These are phyloP conservation scores for Cyclotella distinguenda DNA, from an alignment of 108 stramenopile species.

Conservation along the genomic window DNA sequence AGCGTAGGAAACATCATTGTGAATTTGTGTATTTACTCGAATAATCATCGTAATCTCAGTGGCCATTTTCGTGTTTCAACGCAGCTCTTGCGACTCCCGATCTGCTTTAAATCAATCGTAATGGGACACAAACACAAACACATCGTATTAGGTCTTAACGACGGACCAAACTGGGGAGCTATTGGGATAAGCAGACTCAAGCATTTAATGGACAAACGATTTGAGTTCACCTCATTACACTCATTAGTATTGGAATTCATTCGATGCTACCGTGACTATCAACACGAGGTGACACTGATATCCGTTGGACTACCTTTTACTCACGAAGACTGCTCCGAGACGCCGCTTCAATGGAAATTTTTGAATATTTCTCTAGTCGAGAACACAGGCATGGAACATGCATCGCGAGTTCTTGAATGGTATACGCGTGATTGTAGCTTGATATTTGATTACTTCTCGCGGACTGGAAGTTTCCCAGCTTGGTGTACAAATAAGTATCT, in stretches of 20 bases:
- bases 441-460: background rate
- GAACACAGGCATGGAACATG: background rate
- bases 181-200: slow-evolving; percentile 48
- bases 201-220: slow-evolving; percentile 49
- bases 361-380: slow-evolving; percentile 10
- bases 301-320: slow-evolving; percentile 57
- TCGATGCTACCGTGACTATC: slow-evolving; percentile 28
- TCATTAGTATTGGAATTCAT: slow-evolving; percentile 41
- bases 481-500: slow-evolving; percentile 1
- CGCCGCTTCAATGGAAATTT: slow-evolving; percentile 51
- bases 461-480: slow-evolving; percentile 1
- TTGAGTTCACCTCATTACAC: slow-evolving; percentile 27
- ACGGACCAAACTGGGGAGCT: slow-evolving; percentile 45
- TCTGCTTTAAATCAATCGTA: slow-evolving; percentile 47
- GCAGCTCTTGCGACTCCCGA: slow-evolving; percentile 40
- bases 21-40: background rate
- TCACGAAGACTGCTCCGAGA: slow-evolving; percentile 37
- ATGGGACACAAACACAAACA: slow-evolving; percentile 44
- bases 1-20: background rate
- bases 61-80: background rate
- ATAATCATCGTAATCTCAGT: background rate
- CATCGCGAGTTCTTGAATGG: background rate
- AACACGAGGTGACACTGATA: slow-evolving; percentile 50
- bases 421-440: slow-evolving; percentile 7
- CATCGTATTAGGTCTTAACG: slow-evolving; percentile 46